phyloP scores from a whole-genome alignment of 495 filamentous ascomycete species.

The Hypoxylon crocopeplum region DNA sequence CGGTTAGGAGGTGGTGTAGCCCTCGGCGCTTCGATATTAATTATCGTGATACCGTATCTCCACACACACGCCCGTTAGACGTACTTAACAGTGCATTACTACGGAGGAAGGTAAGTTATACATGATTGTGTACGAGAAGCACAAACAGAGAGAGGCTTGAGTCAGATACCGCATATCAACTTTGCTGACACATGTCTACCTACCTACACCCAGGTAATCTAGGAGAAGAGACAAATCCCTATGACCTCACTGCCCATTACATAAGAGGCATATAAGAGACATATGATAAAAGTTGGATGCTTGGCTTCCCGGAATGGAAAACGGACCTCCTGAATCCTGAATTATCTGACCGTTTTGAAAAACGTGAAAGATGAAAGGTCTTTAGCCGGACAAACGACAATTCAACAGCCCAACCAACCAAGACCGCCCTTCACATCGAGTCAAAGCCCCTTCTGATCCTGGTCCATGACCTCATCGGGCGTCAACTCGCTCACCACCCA shows the following conservation, averaged over 20 bases:
- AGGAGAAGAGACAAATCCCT: background rate
- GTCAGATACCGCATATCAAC: no score
- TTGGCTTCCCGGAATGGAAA: no score
- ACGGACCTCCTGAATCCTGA: no score
- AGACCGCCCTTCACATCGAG: constrained; percentile 29
- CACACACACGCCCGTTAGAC: constrained; percentile 15
- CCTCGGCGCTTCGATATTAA: constrained; percentile 25
- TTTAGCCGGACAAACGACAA: constrained; percentile 21
- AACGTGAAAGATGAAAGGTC: background rate
- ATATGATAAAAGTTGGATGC: no score
- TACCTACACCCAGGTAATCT: no score
- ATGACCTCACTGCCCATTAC: constrained; percentile 2
- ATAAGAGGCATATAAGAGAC: no score
- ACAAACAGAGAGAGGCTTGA: no score
- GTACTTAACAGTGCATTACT: background rate
- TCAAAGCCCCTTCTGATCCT: constrained; percentile 47
- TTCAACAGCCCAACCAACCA: constrained; percentile 36
- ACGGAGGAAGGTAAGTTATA: background rate
- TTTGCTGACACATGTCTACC: no score
- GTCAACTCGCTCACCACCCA: constrained; percentile 24
- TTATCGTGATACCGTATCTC: constrained; percentile 29
- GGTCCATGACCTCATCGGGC: constrained; percentile 35
- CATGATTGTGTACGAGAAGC: background rate
- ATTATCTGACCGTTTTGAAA: no score
- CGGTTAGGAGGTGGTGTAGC: constrained; percentile 11